Evolutionary conservation across 2,329 filamentous ascomycete genomes (phyloP), one percentile per base, ranked within the genome.

Genomic region (Apiospora marii): DNA sequence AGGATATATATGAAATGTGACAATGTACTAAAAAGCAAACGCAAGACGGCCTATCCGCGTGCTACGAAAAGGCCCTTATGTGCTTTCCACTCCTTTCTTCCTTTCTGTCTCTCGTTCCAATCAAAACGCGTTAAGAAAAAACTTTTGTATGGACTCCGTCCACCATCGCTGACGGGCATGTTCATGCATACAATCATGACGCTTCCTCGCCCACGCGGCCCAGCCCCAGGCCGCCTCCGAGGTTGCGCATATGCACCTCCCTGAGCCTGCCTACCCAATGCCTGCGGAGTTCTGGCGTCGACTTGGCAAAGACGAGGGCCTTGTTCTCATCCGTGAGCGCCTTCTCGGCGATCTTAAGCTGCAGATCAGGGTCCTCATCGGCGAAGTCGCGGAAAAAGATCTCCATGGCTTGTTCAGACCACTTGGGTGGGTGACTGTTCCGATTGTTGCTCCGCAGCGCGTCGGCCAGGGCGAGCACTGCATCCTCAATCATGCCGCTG

Each of bases 281-380:
- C 73, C 85, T 83, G 68, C 88, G 83, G 73, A 91, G 79, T 14
- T 80, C 78, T 2, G 83, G 80, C 0, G 88, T 86, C 87, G 90
- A 90, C 81, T 90, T 90, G 82, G 88, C 89, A 75, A 90, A 91
- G 58, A 90, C 85, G 84, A 90, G 87, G 43, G 89, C 89, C 78
- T 89, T 90, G 77, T 87, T 87, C 74, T 90, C 87, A 75, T 90
- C 87, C n/a, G 87, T 85, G 37, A 91, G 82, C 1, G 88, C 85
- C 74, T 88, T 88, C 78, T 91, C 88, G 0, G 88, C 88, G 46
- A 91, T 88, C 79, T 87, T 89, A 51, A 91, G 82, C 81, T 90
- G 89, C 72, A 91, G 78, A 75, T 91, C 89, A 73, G 87, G 82
- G 73, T 90, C 88, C 75, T 90, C 88, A 68, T 86, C 84, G 19